Evolutionary conservation across 2,329 filamentous ascomycete genomes (phyloP).

Genomic region (Trichoderma hamatum): DNA sequence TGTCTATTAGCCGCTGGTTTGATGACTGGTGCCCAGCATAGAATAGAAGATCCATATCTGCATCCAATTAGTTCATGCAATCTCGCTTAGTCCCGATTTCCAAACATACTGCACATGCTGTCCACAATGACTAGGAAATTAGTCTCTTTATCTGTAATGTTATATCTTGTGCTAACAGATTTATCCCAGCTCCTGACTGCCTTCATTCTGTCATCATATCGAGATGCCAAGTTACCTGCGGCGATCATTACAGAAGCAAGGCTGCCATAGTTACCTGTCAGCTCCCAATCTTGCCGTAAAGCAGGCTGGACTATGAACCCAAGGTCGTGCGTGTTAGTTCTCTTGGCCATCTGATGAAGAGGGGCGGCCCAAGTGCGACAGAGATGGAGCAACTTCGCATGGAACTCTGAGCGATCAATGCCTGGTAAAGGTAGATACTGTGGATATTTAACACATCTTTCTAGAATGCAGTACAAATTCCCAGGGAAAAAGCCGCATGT

Average conservation of each 20-base stretch:
- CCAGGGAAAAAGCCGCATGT: constrained; percentile 49
- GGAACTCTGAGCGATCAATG: constrained; percentile 15
- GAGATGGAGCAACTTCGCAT: constrained; percentile 31
- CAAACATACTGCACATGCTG: constrained; percentile 41
- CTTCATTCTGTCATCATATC: constrained; percentile 46
- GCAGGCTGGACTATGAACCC: constrained; percentile 57
- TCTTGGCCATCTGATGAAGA: constrained; percentile 43
- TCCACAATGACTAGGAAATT: constrained; percentile 48
- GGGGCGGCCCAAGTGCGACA: constrained; percentile 40
- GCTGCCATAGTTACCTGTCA: constrained; percentile 46
- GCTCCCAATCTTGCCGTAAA: constrained; percentile 50
- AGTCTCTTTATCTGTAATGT: constrained; percentile 36
- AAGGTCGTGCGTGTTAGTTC: constrained; percentile 57
- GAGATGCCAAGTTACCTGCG: constrained; percentile 47
- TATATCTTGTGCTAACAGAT: constrained; percentile 34
- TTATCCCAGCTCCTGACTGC: constrained; percentile 55
- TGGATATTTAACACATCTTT: constrained; percentile 40
- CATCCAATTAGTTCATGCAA: background rate
- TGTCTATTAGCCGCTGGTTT: constrained; percentile 36
- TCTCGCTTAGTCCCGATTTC: too few relatives aligned
- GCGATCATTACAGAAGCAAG: constrained; percentile 47
- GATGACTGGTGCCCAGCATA: constrained; percentile 43
- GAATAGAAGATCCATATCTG: constrained; percentile 43
- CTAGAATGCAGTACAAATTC: constrained; percentile 41
- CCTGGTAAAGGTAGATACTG: constrained; percentile 4